Percentiles rank a stretch among this genome's conserved stretches.
phyloP scores from a whole-genome alignment of 768 basidiomycete species.

The Sporobolomyces roseus region DNA sequence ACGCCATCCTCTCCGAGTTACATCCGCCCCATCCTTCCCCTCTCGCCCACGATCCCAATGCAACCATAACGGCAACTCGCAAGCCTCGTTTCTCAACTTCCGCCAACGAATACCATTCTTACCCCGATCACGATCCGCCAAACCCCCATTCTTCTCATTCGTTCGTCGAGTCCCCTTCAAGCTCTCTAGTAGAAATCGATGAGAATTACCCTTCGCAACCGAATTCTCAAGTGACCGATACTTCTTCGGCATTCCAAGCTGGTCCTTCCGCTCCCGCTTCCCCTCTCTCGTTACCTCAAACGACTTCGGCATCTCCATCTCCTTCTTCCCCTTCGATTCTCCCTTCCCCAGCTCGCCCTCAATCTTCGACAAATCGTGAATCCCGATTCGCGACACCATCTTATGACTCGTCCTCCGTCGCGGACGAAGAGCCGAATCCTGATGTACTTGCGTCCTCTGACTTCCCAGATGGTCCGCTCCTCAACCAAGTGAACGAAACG shows the following conservation, averaged over 20 bases:
- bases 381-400: too few species aligned
- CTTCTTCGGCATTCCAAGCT: neutral
- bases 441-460: constrained; percentile 4
- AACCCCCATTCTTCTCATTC: constrained; percentile 1
- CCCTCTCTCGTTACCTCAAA: neutral
- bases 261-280: neutral
- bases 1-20: too few species aligned
- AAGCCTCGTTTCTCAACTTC: neutral
- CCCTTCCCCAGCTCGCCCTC: too few species aligned
- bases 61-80: neutral
- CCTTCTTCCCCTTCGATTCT: neutral
- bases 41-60: neutral
- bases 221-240: neutral
- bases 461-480: neutral
- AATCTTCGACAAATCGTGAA: too few species aligned
- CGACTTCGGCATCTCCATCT: constrained; percentile 1
- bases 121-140: neutral
- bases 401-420: too few species aligned
- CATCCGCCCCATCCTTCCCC: too few species aligned
- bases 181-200: neutral
- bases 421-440: neutral
- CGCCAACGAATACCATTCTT: constrained; percentile 14
- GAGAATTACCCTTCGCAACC: constrained; percentile 2
- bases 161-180: neutral
- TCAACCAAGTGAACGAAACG: neutral